A percentile compares a stretch with the other conserved stretches of the same genome.
Evolutionary conservation across 768 basidiomycete genomes (phyloP).

Genomic region (Crepidotus variabilis): DNA sequence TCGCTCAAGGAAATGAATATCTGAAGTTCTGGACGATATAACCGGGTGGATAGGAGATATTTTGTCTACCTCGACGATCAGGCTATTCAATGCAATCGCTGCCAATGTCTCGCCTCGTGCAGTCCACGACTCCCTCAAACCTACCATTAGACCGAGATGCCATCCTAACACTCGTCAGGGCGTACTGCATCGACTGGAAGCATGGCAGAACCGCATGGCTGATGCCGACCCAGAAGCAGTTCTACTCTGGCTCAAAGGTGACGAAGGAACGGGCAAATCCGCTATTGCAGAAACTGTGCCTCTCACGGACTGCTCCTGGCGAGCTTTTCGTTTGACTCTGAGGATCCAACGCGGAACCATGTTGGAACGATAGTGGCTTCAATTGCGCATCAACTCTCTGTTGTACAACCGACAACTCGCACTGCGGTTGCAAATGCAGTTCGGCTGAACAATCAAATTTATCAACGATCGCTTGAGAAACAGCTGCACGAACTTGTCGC

Average conservation of each 20-base stretch:
- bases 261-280: constrained; percentile 21
- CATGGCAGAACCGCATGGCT: too few species aligned
- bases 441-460: constrained; percentile 7
- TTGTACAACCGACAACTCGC: constrained; percentile 6
- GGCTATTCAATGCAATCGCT: background rate
- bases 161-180: constrained; percentile 2
- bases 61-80: too few species aligned
- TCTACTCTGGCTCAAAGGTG: constrained; percentile 17
- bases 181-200: background rate
- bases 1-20: too few species aligned
- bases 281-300: constrained; percentile 21
- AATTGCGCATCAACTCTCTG: constrained; percentile 23
- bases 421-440: constrained; percentile 4
- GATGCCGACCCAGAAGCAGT: background rate
- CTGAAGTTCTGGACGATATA: too few species aligned
- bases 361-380: constrained; percentile 25
- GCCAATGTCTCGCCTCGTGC: background rate
- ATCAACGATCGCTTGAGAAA: constrained; percentile 1
- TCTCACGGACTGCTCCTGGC: constrained; percentile 15
- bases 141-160: background rate
- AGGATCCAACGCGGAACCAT: constrained; percentile 20
- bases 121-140: background rate
- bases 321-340: constrained; percentile 31
- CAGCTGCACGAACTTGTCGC: constrained; percentile 4
- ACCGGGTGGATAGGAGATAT: too few species aligned